Base-by-base conservation (phyloP, 495 filamentous ascomycete genomes). In the Trichoderma erinaceum region DNA sequence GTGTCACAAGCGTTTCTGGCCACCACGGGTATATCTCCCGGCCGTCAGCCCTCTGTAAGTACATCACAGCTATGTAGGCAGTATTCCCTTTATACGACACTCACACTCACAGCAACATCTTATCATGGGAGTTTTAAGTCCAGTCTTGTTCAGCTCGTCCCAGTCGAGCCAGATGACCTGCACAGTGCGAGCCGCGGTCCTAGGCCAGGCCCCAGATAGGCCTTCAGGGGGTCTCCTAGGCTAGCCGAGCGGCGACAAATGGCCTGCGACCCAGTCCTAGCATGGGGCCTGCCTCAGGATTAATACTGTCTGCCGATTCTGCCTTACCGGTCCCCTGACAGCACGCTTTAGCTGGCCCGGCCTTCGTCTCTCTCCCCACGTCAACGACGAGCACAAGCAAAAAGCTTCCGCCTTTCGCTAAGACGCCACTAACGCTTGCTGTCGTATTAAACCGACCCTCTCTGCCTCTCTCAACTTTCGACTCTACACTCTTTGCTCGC, bases 361-460 rank as follows among this genome's bases (percentile, higher is more conserved):
- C 11, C 50, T 58, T 61, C 56, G 23, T 61, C n/a, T 32, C 56
- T 61, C 56, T 61, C 56, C 56, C 56, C 56, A 61, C 56, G 56
- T 61, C 56, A 61, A 61, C 56, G 56, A 61, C 56, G 29, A 23
- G 25, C 10, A 23, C 56, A 61, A 61, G 12, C 25, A 29, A 61
- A 61, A 61, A 61, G 56, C 56, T 61, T 25, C 56, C 56, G 25
- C 56, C 29, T 32, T 32, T 61, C 56, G 56, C 56, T 32, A 29
- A 61, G 27, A 11, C 56, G 56, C 56, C 23, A 29, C 56, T 32
- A 61, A 61, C 56, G 56, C n/a, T 15, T 48, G 44, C 25, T 61
- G 56, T 32, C 56, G 25, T 61, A 13, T 29, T 29, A 61, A 61
- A 25, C 27, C 56, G 56, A 35, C 16, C 16, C 56, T 61, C 25